Base-by-base conservation (phyloP, 2,329 filamentous ascomycete genomes). In the Cryphonectria japonica region DNA sequence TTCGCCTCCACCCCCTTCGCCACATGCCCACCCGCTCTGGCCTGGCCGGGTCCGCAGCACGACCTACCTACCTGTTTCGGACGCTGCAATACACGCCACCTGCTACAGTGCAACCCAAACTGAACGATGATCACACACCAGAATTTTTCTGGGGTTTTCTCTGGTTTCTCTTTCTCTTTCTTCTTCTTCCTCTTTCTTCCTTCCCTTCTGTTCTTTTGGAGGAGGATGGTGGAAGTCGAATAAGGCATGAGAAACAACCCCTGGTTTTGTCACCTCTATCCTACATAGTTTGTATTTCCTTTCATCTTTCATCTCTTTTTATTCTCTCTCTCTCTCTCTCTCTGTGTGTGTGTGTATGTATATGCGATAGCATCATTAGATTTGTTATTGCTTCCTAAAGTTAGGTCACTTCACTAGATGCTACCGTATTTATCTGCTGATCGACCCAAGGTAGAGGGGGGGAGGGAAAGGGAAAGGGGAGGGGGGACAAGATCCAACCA, bases 1-100 rank as follows among this genome's bases (percentile, higher is more conserved):
- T n/a, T 50, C 46, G 46, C 46, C 46, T n/a, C 59, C 29, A 5
- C 59, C 32, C 59, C 34, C 16, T 37, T 26, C 34, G 19, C 59
- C 59, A 59, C 54, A 29, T 59, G 54, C 54, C 54, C 54, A 32
- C 29, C 5, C 7, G 54, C 54, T 32, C 54, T 11, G 22, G 46
- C 46, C 46, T 50, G 46, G 54, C 54, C 54, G 19, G 54, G 26
- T 5, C 54, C 26, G 29, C 29, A 59, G 26, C 29, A 34, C 22
- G 54, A 59, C 54, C 29, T 59, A 57, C 52, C 22, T 57, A 59
- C 14, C 54, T 59, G 29, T 59, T 59, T 32, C 26, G 54, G 54
- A 32, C 26, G 14, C 26, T 6, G 26, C 29, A 32, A 19, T 32
- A 16, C 22, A 50, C 46, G 54, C 54, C 54, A 59, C 26, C 22